phyloP scores from a whole-genome alignment of 306 rosid species.

The Crataegus laevigata region DNA sequence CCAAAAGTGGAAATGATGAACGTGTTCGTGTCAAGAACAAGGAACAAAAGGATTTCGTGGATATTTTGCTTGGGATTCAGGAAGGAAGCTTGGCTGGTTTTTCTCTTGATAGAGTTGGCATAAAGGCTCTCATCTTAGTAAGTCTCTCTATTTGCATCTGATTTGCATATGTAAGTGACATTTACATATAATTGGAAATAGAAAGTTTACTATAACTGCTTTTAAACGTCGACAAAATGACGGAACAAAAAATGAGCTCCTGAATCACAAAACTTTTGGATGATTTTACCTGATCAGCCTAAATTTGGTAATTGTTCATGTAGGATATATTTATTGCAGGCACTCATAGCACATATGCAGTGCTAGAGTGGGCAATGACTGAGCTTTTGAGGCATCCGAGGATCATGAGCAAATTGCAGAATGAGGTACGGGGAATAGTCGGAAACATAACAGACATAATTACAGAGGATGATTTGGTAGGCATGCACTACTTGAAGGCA shows the following conservation, averaged over 20 bases:
- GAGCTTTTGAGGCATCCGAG: too few relatives aligned
- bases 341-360: background rate
- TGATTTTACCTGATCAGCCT: background rate
- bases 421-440: background rate
- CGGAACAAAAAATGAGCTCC: too few relatives aligned
- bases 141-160: too few relatives aligned
- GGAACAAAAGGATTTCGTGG: conserved; percentile 33
- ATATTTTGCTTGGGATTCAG: conserved; percentile 37
- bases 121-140: conserved; percentile 46
- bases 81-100: conserved; percentile 23
- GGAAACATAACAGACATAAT: too few relatives aligned
- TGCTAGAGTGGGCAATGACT: conserved; percentile 5
- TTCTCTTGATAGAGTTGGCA: conserved; percentile 21
- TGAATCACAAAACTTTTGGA: too few relatives aligned
- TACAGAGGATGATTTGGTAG: too few relatives aligned
- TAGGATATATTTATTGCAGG: conserved; percentile 12
- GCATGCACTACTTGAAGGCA: too few relatives aligned
- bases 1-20: background rate
- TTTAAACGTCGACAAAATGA: too few relatives aligned
- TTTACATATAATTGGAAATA: too few relatives aligned
- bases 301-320: background rate
- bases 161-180: background rate
- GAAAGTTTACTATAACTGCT: too few relatives aligned
- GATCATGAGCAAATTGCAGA: conserved; percentile 2
- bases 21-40: too few relatives aligned